Evolutionary conservation across 2,329 filamentous ascomycete genomes (phyloP), one percentile per base, ranked within the genome.

Genomic region (Verticillium nubilum): DNA sequence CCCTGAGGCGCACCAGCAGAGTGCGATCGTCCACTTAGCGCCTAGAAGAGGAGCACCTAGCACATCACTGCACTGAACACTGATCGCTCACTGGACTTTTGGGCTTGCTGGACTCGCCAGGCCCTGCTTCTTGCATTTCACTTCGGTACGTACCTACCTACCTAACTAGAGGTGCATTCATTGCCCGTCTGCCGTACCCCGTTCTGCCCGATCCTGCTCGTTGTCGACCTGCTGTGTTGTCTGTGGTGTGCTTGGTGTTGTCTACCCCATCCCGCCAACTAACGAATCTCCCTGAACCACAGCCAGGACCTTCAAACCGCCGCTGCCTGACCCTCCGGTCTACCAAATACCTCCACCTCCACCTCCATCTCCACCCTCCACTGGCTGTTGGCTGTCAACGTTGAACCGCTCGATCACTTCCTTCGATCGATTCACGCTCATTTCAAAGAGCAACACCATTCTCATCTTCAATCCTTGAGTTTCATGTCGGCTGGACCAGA

Each of bases 211-310:
- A 50, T 50, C 42, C 42, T 23, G 29, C 29, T 10, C 42, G n/a
- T 50, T 10, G 19, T 50, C 19, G 42, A 50, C 42, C 19, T 50
- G 29, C 29, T 31, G 29, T 13, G 13, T n/a, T n/a, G n/a, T n/a
- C n/a, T n/a, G n/a, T n/a, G n/a, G n/a, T n/a, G 29, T 50, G 17
- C 42, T 50, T 23, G 42, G 42, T 50, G 42, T 50, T 50, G 42
- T 12, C 19, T 23, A 5, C 42, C 54, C 54, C 35, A 25, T 47
- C 54, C 33, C 37, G 31, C 26, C 54, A 35, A 47, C 54, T 47
- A 56, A 47, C 54, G 47, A 47, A 28, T 56, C 54, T 56, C 54
- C 54, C 54, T 56, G 54, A 17, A 56, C 54, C 35, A 56, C 31
- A 42, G 54, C 33, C 37, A 42, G 23, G 29, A 56, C 29, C 54